Conservation (phyloP, 2,329 filamentous ascomycete genomes). For the Venturia effusa region DNA sequence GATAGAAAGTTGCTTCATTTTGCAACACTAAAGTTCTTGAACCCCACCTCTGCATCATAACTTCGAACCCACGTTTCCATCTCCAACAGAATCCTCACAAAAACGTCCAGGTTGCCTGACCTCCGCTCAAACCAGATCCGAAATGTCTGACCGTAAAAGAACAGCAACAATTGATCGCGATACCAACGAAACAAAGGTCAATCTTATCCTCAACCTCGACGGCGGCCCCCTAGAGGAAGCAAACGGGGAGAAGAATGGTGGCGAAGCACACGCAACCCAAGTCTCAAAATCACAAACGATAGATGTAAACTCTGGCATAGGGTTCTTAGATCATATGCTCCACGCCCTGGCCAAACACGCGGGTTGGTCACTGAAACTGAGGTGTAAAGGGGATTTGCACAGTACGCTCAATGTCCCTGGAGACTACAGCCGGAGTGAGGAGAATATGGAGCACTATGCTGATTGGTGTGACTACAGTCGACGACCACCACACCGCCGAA, state of each 20-base stretch:
- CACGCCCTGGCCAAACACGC: slow-evolving; percentile 93
- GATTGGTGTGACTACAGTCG: slow-evolving; percentile 46
- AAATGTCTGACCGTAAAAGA: slow-evolving; percentile 34
- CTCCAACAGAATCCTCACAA: neutral
- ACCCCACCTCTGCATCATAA: neutral
- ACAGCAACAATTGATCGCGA: slow-evolving; percentile 73
- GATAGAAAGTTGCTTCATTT: too few relatives aligned
- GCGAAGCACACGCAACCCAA: slow-evolving; percentile 63
- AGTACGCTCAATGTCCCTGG: slow-evolving; percentile 47
- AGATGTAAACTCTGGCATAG: slow-evolving; percentile 82
- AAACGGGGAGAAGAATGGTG: slow-evolving; percentile 17
- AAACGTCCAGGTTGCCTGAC: neutral
- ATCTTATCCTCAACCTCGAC: slow-evolving; percentile 85
- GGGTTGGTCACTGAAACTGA: slow-evolving; percentile 79
- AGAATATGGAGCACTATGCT: neutral
- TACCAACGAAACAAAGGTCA: slow-evolving; percentile 97
- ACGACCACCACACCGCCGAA: slow-evolving; percentile 97
- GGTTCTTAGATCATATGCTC: slow-evolving; percentile 97
- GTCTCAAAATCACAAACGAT: slow-evolving; percentile 76
- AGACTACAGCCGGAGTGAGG: neutral
- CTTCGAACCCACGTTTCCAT: neutral
- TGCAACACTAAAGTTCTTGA: neutral
- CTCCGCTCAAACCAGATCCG: slow-evolving; percentile 5
- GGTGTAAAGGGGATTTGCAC: slow-evolving; percentile 81
- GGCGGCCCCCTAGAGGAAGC: slow-evolving; percentile 53